Percentiles rank a stretch among this genome's conserved stretches.
Evolutionary conservation across 2,329 filamentous ascomycete species (phyloP).

Genomic region (Aspergillus sp.): DNA sequence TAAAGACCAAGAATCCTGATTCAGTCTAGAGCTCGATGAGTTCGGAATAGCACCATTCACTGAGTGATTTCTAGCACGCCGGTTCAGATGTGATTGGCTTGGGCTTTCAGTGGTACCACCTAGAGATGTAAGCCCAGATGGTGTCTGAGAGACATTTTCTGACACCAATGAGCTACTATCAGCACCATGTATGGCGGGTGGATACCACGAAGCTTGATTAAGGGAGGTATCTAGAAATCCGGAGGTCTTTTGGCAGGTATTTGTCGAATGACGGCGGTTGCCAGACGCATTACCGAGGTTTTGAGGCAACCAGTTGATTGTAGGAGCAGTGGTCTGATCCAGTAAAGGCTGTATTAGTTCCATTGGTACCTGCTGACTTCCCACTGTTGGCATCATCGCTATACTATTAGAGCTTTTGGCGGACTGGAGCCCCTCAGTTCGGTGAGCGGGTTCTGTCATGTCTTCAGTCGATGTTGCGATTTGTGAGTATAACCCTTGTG

Average conservation of each 20-base stretch:
- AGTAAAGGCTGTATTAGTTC: constrained; percentile 30
- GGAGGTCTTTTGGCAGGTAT: constrained; percentile 13
- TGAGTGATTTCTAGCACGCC: constrained; percentile 30
- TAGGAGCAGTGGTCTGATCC: constrained; percentile 30
- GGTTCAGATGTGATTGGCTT: constrained; percentile 26
- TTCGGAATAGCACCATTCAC: constrained; percentile 30
- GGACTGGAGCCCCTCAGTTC: constrained; percentile 10
- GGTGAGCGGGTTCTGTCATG: constrained; percentile 9
- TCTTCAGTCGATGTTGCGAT: constrained; percentile 12
- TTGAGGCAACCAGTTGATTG: constrained; percentile 43
- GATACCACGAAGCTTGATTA: constrained; percentile 30
- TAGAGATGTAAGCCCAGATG: constrained; percentile 23
- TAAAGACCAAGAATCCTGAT: constrained; percentile 19
- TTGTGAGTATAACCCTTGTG: constrained; percentile 15
- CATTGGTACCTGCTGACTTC: constrained; percentile 23
- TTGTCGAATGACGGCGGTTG: constrained; percentile 16
- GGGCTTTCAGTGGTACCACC: constrained; percentile 25
- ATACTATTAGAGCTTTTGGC: constrained; percentile 13
- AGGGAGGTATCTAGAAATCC: constrained; percentile 24
- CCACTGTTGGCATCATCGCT: constrained; percentile 24
- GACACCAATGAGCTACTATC: constrained; percentile 19
- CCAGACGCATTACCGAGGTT: constrained; percentile 28
- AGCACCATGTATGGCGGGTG: constrained; percentile 23
- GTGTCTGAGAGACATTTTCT: constrained; percentile 23
- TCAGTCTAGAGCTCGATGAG: constrained; percentile 30